A percentile compares a stretch with the other conserved stretches of the same genome.
These are phyloP conservation scores for Salinomyces thailandicus DNA, from an alignment of 2,329 filamentous ascomycete genomes.

Conservation along the genomic window DNA sequence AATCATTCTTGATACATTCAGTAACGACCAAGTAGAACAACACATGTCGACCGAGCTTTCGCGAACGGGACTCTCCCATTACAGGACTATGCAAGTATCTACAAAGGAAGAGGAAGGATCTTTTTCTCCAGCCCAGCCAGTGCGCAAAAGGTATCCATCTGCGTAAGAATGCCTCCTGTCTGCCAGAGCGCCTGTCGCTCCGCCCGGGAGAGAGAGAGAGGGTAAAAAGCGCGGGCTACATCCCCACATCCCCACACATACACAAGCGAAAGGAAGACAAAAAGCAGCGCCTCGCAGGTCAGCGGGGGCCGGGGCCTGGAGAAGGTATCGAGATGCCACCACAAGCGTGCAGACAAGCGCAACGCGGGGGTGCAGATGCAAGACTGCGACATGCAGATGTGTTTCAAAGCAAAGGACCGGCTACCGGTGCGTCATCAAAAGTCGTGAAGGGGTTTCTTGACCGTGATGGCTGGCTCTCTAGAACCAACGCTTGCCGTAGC, in stretches of 20 bases:
- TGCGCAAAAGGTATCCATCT: background rate
- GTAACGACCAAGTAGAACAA: too few species aligned
- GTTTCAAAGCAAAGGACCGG: background rate
- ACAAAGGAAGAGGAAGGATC: background rate
- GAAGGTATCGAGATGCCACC: background rate
- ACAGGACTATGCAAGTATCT: background rate
- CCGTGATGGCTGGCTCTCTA: background rate
- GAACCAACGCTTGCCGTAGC: background rate
- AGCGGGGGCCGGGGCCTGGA: background rate
- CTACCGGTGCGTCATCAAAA: slow-evolving; percentile 1
- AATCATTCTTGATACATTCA: too few species aligned
- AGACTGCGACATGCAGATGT: background rate
- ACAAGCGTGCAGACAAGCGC: background rate
- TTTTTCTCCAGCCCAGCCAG: background rate
- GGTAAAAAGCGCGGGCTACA: too few species aligned
- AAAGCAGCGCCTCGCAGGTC: slow-evolving; percentile 1
- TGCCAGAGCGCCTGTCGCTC: background rate
- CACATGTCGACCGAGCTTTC: too few species aligned
- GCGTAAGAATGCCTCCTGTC: background rate
- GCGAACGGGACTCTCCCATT: background rate
- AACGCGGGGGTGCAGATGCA: background rate
- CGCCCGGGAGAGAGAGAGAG: background rate
- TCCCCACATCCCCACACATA: background rate
- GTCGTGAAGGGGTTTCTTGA: background rate
- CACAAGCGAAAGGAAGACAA: background rate